Percentiles rank a stretch among this genome's conserved stretches.
Evolutionary conservation across 192 early-diverging fungal genomes (phyloP).

Genomic region (Mortierella claussenii): DNA sequence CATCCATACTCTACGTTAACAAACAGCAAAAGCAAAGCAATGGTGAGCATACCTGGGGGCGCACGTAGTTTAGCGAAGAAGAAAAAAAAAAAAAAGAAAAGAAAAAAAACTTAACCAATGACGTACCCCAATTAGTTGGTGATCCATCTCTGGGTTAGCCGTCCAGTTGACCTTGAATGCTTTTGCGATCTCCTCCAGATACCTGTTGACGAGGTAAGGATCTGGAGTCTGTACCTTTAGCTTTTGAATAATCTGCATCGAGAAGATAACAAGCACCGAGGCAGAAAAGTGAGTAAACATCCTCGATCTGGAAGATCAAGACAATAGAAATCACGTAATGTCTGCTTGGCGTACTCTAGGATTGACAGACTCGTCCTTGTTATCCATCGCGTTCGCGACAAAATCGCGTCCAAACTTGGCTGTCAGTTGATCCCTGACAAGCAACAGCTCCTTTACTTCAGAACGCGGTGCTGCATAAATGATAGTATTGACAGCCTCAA

Average conservation of each 20-base stretch:
- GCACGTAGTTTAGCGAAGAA: not conserved
- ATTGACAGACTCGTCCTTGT: conserved; percentile 79
- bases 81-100: conserved; percentile 1
- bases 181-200: conserved; percentile 90
- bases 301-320: not conserved
- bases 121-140: conserved; percentile 51
- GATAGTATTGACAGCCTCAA: conserved; percentile 88
- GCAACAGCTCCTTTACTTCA: conserved; percentile 84
- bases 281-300: no score
- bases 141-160: conserved; percentile 57
- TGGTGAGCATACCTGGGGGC: not conserved
- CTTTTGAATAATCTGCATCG: conserved; percentile 79
- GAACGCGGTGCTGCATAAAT: conserved; percentile 91
- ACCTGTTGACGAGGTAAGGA: conserved; percentile 80
- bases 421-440: conserved; percentile 81
- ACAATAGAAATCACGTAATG: not conserved
- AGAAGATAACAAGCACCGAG: no score
- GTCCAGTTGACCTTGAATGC: conserved; percentile 81
- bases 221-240: conserved; percentile 84
- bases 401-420: conserved; percentile 89
- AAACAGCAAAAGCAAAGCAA: conserved; percentile 19
- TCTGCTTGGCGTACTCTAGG: conserved; percentile 62
- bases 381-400: conserved; percentile 76
- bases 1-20: conserved; percentile 26
- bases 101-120: no score